Conservation (phyloP, 106 monocot genomes). For the Ottelia alismoides region DNA sequence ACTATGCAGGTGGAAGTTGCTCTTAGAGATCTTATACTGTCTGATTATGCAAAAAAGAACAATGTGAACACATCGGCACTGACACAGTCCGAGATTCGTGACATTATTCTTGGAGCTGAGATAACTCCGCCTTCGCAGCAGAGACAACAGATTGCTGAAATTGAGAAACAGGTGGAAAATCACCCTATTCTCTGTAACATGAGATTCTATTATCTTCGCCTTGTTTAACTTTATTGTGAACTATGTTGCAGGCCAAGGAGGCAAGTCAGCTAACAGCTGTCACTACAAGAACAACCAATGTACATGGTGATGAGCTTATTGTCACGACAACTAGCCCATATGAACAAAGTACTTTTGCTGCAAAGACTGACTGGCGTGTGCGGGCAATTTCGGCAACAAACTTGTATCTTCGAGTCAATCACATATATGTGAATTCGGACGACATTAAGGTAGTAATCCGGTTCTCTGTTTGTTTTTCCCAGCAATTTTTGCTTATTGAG, state of each 20-base stretch:
- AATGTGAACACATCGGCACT: conserved; percentile 99
- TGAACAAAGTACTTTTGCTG: conserved; percentile 75
- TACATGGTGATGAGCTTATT: conserved; percentile 98
- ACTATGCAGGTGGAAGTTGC: conserved; percentile 73
- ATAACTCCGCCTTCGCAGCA: conserved; percentile 98
- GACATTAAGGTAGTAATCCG: conserved; percentile 99
- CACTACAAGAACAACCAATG: conserved; percentile 93
- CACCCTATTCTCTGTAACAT: too few relatives aligned
- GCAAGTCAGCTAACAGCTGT: conserved; percentile 94
- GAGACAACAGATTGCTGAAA: conserved; percentile 98
- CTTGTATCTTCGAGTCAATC: conserved; percentile 93
- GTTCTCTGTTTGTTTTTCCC: too few relatives aligned
- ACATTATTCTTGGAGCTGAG: conserved; percentile 99
- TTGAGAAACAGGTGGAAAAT: conserved; percentile 81
- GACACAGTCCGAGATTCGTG: conserved; percentile 98
- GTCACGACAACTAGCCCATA: conserved; percentile 98
- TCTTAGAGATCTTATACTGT: conserved; percentile 92
- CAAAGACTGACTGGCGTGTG: conserved; percentile 97
- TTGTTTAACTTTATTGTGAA: too few relatives aligned
- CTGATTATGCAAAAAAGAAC: conserved; percentile 99
- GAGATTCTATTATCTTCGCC: too few relatives aligned
- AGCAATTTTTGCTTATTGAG: too few relatives aligned
- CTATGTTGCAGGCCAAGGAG: conserved; percentile 83
- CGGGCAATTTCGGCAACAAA: conserved; percentile 96
- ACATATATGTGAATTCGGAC: conserved; percentile 99